A percentile compares a stretch with the other conserved stretches of the same genome.
These are phyloP conservation scores for Neocatenulostroma microsporum DNA, from an alignment of 2,329 filamentous ascomycete species.

Conservation along the genomic window DNA sequence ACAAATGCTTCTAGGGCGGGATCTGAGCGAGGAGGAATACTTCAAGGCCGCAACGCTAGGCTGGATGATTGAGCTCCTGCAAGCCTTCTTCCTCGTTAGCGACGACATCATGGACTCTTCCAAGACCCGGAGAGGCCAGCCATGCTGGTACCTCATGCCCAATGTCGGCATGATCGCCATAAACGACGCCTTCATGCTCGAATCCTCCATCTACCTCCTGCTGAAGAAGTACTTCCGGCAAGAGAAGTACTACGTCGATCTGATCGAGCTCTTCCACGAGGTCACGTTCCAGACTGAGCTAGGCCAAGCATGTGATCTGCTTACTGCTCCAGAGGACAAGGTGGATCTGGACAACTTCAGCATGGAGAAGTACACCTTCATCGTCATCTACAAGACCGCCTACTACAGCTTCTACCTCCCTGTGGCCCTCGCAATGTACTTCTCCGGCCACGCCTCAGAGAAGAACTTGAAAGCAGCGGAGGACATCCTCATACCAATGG, in stretches of 20 bases:
- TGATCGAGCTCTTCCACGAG: conserved; percentile 95
- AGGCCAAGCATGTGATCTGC: conserved; percentile 86
- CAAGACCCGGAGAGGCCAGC: conserved; percentile 86
- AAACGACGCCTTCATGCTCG: conserved; percentile 97
- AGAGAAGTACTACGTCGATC: conserved; percentile 80
- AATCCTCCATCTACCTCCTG: conserved; percentile 79
- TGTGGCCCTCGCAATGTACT: conserved; percentile 80
- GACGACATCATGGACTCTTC: conserved; percentile 98
- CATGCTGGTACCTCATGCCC: conserved; percentile 91
- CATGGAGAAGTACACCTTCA: conserved; percentile 92
- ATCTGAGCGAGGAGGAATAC: conserved; percentile 74
- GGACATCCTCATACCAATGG: conserved; percentile 90
- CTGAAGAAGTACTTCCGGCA: conserved; percentile 89
- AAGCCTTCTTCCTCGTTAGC: conserved; percentile 97
- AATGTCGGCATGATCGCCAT: conserved; percentile 93
- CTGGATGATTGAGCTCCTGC: conserved; percentile 96
- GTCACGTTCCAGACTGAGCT: conserved; percentile 89
- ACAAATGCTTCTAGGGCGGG: conserved; percentile 64
- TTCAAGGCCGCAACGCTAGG: conserved; percentile 81
- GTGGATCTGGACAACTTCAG: conserved; percentile 94
- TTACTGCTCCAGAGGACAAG: conserved; percentile 89
- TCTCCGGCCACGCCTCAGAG: conserved; percentile 74
- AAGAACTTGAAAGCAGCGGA: conserved; percentile 84
- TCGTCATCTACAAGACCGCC: conserved; percentile 98
- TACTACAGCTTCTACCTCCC: conserved; percentile 99